Conservation (phyloP, 805 yeast species). For the Lipomyces mesembrius region DNA sequence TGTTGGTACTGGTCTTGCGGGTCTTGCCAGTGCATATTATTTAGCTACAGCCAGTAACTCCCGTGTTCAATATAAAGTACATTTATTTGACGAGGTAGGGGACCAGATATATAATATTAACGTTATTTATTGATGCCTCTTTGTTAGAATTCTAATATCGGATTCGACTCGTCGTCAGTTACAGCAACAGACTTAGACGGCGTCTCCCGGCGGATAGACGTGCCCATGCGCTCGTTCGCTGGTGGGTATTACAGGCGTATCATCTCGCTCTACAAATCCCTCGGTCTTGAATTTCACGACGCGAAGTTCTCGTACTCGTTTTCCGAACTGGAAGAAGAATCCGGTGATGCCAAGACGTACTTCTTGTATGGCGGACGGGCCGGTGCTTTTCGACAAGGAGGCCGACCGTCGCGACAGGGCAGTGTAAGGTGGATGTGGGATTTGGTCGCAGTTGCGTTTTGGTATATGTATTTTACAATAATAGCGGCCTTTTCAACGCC, state of each 20-base stretch:
- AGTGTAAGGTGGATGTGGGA: background rate
- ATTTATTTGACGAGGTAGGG: constrained; percentile 34
- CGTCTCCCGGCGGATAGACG: constrained; percentile 25
- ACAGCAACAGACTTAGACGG: constrained; percentile 25
- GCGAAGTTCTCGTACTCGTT: constrained; percentile 34
- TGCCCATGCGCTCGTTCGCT: constrained; percentile 36
- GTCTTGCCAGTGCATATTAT: constrained; percentile 30
- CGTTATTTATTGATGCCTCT: background rate
- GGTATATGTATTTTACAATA: constrained; percentile 27
- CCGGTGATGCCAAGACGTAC: constrained; percentile 19
- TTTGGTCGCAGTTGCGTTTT: constrained; percentile 14
- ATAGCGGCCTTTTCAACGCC: constrained; percentile 20
- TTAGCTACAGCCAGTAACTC: constrained; percentile 13
- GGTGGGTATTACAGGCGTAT: constrained; percentile 32
- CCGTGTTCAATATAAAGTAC: constrained; percentile 25
- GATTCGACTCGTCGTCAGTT: constrained; percentile 33
- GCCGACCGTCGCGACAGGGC: constrained; percentile 15
- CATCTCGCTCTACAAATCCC: constrained; percentile 22
- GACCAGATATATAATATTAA: background rate
- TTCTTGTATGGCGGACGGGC: constrained; percentile 31
- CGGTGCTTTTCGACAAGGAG: constrained; percentile 21
- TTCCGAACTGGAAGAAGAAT: constrained; percentile 16
- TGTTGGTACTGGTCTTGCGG: constrained; percentile 33
- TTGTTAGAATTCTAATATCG: constrained; percentile 17
- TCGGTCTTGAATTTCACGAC: constrained; percentile 30